These are phyloP conservation scores for Gracilaria gracilis DNA, from an alignment of 23 red algal genomes.

Conservation along the genomic window DNA sequence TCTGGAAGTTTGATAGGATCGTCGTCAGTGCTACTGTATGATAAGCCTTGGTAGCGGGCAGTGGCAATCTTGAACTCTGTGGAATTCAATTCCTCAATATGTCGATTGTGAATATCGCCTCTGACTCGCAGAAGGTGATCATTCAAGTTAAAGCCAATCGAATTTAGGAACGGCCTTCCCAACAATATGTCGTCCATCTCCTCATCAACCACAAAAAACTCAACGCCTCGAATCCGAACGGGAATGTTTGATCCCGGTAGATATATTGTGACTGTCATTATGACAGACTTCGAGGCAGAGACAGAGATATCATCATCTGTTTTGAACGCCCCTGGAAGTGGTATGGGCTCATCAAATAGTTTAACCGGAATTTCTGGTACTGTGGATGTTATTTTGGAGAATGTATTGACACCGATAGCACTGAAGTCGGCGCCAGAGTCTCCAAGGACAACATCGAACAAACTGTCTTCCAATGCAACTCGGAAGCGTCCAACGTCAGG, in stretches of 20 bases:
- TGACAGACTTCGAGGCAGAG: neutral
- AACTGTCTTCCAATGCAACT: neutral
- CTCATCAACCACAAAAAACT: constrained; percentile 25
- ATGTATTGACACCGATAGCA: neutral
- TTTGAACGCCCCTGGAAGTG: neutral
- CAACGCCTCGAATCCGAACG: neutral
- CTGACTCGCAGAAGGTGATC: neutral
- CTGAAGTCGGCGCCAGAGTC: constrained; percentile 31
- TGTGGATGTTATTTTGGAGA: neutral
- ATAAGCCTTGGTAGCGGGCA: neutral
- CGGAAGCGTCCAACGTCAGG: neutral
- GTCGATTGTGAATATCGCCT: neutral
- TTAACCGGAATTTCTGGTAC: neutral
- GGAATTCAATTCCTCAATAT: neutral
- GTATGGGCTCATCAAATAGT: neutral
- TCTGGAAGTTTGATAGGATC: constrained; percentile 19
- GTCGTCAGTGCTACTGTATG: neutral
- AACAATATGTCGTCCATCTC: constrained; percentile 41
- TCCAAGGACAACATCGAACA: neutral
- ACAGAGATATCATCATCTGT: neutral
- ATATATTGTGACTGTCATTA: constrained; percentile 8
- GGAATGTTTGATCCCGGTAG: constrained; percentile 15
- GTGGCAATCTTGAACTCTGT: neutral
- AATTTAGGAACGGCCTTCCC: constrained; percentile 28
- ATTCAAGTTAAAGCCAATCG: constrained; percentile 28